Evolutionary conservation across 192 early-diverging fungal genomes (phyloP), one percentile per base, ranked within the genome.

Genomic region (Coemansia sp.): DNA sequence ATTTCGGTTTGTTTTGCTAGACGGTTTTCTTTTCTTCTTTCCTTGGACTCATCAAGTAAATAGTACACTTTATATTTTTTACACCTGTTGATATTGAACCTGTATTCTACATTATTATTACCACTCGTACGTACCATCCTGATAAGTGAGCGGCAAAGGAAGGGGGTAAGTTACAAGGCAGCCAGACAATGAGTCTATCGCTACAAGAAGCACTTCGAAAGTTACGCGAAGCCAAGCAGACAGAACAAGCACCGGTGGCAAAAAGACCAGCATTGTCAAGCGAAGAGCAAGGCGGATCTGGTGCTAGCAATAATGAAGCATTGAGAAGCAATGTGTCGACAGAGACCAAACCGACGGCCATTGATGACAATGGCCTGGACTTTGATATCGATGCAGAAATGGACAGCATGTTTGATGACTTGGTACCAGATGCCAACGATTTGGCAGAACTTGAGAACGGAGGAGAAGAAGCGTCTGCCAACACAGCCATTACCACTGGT

Each of bases 161-260:
- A 26, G 26, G 26, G 0, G 26, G 0, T 3, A 26, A 26, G 26
- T 26, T 26, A 26, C 3, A 26, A 26, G 26, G 26, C 26, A 26
- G 26, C 26, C 26, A 26, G 26, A 39, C 12, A 49, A 77, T 77
- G 76, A 72, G 57, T 56, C 65, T 62, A n/a, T 55, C 76, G 9
- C 52, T 77, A 13, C 70, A 77, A 12, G 70, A 77, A 36, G 76
- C 76, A 22, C 56, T 77, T 21, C 72, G 72, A 41, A 77, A 72
- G 66, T 59, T 77, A 46, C 76, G 66, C 52, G 76, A 77, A 32
- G 61, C 48, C 19, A 68, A 63, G 19, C 61, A 77, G 39, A 39
- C 46, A 4, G 69, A 60, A 51, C 66, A 56, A 51, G 21, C 19
- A 8, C 52, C 76, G 10, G 66, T 63, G 57, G 66, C 70, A 5